phyloP scores from a whole-genome alignment of 164 flowering plant genomes.

The Berberis thunbergii region DNA sequence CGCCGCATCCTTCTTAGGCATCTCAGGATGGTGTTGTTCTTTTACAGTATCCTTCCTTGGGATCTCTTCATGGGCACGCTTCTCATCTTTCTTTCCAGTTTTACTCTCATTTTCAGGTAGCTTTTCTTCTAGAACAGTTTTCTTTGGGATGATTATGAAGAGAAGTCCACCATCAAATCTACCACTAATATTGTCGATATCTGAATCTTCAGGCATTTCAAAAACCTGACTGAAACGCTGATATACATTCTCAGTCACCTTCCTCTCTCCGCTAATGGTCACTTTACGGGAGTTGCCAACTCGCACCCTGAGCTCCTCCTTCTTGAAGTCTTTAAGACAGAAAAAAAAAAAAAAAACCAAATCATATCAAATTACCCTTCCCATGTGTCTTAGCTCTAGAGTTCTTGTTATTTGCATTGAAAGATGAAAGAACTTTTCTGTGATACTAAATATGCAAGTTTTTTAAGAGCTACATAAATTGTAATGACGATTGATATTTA shows the following conservation, averaged over 20 bases:
- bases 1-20: too few species aligned
- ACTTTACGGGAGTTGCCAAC: conserved; percentile 15
- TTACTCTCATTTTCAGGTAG: conserved; percentile 2
- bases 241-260: conserved; percentile 9
- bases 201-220: conserved; percentile 31
- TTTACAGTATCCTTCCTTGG: too few species aligned
- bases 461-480: too few species aligned
- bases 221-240: conserved; percentile 19
- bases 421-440: too few species aligned
- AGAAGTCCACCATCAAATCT: conserved; percentile 37
- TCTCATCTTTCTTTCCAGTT: not conserved
- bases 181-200: conserved; percentile 22
- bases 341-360: too few species aligned
- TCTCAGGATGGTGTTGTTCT: too few species aligned
- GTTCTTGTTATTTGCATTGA: too few species aligned
- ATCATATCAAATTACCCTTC: not conserved
- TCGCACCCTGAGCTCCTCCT: conserved; percentile 26
- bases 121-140: conserved; percentile 2
- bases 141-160: conserved; percentile 40
- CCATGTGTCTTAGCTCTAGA: too few species aligned
- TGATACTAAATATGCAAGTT: too few species aligned
- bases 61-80: not conserved
- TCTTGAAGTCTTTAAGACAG: conserved; percentile 21
- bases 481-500: too few species aligned
- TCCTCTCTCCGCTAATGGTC: conserved; percentile 19